A percentile compares a stretch with the other conserved stretches of the same genome.
These are phyloP conservation scores for Ambrosia hybrid DNA, from an alignment of 140 eudicot genomes.

Conservation along the genomic window DNA sequence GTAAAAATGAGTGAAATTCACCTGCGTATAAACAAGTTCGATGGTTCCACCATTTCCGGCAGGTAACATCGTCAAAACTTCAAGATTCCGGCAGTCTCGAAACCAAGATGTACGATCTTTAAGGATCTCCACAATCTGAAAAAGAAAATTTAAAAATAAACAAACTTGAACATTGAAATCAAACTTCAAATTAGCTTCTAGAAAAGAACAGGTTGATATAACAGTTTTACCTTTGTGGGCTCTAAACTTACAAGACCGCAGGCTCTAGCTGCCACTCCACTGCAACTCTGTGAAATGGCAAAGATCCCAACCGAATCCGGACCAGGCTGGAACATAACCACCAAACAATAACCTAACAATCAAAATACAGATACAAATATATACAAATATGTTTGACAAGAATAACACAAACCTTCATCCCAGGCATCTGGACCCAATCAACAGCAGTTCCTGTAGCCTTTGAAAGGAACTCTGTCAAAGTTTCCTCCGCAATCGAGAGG, in stretches of 20 bases:
- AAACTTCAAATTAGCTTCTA: background rate
- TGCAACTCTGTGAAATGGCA: conserved; percentile 89
- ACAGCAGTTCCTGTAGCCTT: conserved; percentile 99
- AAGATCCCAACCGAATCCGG: conserved; percentile 99
- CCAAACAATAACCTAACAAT: background rate
- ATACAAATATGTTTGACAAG: background rate
- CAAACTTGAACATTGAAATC: background rate
- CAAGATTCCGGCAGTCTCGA: conserved; percentile 94
- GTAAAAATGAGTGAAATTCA: conserved; percentile 9
- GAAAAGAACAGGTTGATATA: background rate
- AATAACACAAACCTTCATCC: conserved; percentile 74
- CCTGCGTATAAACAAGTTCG: conserved; percentile 91
- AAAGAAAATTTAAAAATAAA: no score
- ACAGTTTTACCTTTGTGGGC: conserved; percentile 71
- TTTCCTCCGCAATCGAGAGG: conserved; percentile 93
- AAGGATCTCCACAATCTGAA: conserved; percentile 88
- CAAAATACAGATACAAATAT: background rate
- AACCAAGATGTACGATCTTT: conserved; percentile 97
- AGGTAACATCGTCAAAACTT: conserved; percentile 80
- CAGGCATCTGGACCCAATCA: conserved; percentile 99
- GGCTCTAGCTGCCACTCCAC: conserved; percentile 99
- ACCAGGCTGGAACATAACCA: conserved; percentile 71
- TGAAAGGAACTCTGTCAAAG: conserved; percentile 95
- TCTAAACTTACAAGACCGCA: conserved; percentile 96
- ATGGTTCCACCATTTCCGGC: conserved; percentile 94